Evolutionary conservation across 495 filamentous ascomycete genomes (phyloP).

Genomic region (Terfezia boudieri): DNA sequence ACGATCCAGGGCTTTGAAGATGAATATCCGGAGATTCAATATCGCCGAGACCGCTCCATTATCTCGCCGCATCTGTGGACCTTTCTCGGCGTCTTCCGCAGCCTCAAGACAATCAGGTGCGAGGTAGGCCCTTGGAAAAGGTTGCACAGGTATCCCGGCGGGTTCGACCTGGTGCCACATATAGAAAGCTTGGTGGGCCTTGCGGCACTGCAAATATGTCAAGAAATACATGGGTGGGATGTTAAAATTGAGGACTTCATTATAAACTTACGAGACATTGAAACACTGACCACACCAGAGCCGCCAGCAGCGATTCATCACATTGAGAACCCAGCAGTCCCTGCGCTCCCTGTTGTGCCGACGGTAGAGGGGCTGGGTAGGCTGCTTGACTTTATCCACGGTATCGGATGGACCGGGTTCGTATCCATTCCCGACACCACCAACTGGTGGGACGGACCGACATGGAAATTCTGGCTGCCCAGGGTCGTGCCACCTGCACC

Average conservation of each 20-base stretch:
- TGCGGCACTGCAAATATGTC: neutral
- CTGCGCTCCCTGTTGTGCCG: neutral
- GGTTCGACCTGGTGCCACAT: neutral
- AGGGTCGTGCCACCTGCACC: too few species aligned
- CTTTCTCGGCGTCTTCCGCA: neutral
- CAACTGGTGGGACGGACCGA: neutral
- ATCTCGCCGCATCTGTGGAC: neutral
- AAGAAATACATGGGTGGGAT: neutral
- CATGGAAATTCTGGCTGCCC: too few species aligned
- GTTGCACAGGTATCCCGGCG: neutral
- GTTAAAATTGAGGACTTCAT: neutral
- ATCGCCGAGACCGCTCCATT: neutral
- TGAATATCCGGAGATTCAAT: neutral
- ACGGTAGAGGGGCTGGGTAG: neutral
- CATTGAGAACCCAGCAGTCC: neutral
- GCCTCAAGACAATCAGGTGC: neutral
- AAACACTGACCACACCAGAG: neutral
- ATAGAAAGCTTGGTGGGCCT: neutral
- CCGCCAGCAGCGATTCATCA: too few species aligned
- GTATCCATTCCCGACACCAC: neutral
- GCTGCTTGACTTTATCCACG: neutral
- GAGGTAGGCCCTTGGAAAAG: neutral
- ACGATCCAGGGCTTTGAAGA: neutral
- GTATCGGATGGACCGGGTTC: neutral
- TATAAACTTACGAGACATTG: neutral